These are phyloP conservation scores for Parastagonospora nodorum DNA, from an alignment of 2,329 filamentous ascomycete species.

Conservation along the genomic window DNA sequence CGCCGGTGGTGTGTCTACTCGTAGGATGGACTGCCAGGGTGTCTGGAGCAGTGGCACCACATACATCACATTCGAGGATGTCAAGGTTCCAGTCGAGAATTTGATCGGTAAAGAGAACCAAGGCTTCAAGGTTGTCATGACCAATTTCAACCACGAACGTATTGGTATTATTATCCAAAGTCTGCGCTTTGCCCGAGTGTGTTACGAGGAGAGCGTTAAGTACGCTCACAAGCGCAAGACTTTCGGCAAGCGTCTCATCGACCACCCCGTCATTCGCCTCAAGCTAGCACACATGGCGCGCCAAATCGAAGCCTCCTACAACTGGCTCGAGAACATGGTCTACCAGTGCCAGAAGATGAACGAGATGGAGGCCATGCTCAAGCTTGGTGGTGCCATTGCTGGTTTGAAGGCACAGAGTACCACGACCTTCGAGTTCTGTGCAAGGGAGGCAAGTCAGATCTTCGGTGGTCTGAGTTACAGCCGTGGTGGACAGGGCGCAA, in stretches of 20 bases:
- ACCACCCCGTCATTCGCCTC: constrained; percentile 95
- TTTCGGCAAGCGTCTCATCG: constrained; percentile 94
- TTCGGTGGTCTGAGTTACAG: constrained; percentile 94
- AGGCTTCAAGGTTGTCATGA: constrained; percentile 99
- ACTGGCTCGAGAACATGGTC: constrained; percentile 94
- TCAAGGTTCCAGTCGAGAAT: constrained; percentile 99
- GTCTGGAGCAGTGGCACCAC: constrained; percentile 95
- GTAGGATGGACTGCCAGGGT: constrained; percentile 92
- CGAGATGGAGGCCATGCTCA: constrained; percentile 93
- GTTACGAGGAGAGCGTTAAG: constrained; percentile 94
- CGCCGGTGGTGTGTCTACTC: constrained; percentile 82
- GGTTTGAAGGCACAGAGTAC: constrained; percentile 93
- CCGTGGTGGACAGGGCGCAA: constrained; percentile 90
- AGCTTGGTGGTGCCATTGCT: constrained; percentile 92
- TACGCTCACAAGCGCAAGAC: constrained; percentile 97
- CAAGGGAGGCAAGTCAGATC: constrained; percentile 94
- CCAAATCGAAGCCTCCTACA: constrained; percentile 95
- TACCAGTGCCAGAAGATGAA: constrained; percentile 93
- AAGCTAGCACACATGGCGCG: constrained; percentile 98
- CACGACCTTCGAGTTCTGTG: constrained; percentile 96
- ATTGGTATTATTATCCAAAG: constrained; percentile 99
- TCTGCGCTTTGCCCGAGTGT: constrained; percentile 91
- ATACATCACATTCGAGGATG: constrained; percentile 97
- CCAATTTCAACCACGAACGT: constrained; percentile 99
- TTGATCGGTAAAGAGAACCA: constrained; percentile 97